Evolutionary conservation across 805 yeast genomes (phyloP).

Genomic region (Candida wancherniae): DNA sequence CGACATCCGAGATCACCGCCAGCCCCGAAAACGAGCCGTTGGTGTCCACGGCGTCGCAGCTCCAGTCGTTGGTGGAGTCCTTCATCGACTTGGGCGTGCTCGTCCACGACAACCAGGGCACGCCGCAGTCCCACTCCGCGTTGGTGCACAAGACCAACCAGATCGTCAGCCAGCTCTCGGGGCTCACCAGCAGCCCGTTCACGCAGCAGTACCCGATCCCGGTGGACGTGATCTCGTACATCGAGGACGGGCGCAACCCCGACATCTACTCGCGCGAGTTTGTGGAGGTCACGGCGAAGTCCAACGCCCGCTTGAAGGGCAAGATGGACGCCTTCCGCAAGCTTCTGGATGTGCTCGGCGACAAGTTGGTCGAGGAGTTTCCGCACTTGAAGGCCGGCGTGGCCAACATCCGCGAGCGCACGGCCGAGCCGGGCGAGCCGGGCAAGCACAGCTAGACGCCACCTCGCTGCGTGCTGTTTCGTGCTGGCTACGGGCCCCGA

Average conservation of each 20-base stretch:
- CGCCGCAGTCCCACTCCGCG: slow-evolving; percentile 64
- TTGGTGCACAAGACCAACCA: slow-evolving; percentile 40
- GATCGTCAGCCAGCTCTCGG: slow-evolving; percentile 33
- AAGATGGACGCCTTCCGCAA: slow-evolving; percentile 66
- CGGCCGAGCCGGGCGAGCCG: slow-evolving; percentile 2
- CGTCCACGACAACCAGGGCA: slow-evolving; percentile 90
- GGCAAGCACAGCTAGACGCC: too few relatives aligned
- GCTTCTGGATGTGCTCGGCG: slow-evolving; percentile 62
- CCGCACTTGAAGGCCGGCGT: slow-evolving; percentile 67
- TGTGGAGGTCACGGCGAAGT: slow-evolving; percentile 85
- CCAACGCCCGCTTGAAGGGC: slow-evolving; percentile 84
- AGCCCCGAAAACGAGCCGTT: slow-evolving; percentile 26
- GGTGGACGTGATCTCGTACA: slow-evolving; percentile 80
- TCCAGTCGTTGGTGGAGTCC: slow-evolving; percentile 52
- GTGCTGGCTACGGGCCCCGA: too few relatives aligned
- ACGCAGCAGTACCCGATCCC: slow-evolving; percentile 52
- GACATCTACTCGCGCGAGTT: slow-evolving; percentile 96
- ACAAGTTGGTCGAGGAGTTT: slow-evolving; percentile 67
- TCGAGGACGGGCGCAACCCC: slow-evolving; percentile 95
- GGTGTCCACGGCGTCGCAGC: slow-evolving; percentile 26
- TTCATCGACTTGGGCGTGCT: slow-evolving; percentile 85
- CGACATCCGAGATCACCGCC: slow-evolving; percentile 24
- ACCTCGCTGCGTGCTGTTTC: too few relatives aligned
- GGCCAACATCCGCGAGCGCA: slow-evolving; percentile 47
- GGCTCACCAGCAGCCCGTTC: slow-evolving; percentile 28